These are phyloP conservation scores for Saprolegnia parasitica DNA, from an alignment of 352 stramenopile species.

Conservation along the genomic window DNA sequence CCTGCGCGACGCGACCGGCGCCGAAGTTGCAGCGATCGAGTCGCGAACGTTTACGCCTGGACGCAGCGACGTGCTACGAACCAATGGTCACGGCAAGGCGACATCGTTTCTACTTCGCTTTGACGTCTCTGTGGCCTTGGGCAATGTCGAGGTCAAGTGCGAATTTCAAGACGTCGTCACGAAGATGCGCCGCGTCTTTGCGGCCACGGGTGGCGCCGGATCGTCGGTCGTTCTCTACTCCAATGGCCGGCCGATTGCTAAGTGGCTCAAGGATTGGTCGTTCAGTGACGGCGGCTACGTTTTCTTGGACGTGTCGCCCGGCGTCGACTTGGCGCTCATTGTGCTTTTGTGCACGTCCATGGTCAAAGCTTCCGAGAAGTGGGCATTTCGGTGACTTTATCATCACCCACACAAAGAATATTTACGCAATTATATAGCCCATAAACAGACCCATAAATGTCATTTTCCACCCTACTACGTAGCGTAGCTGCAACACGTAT, in stretches of 20 bases:
- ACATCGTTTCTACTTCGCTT: background rate
- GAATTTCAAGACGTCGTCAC: background rate
- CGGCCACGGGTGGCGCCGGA: background rate
- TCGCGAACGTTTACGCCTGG: background rate
- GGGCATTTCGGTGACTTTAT: too few relatives aligned
- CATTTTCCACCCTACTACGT: too few relatives aligned
- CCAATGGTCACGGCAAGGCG: background rate
- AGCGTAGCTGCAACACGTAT: too few relatives aligned
- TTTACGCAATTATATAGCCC: too few relatives aligned
- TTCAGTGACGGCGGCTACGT: background rate
- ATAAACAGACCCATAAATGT: too few relatives aligned
- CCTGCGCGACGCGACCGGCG: background rate
- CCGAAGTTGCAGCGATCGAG: background rate
- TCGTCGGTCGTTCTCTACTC: background rate
- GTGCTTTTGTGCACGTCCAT: background rate
- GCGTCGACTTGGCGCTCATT: constrained; percentile 1
- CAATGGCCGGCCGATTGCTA: background rate
- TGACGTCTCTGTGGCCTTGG: background rate
- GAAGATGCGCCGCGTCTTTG: background rate
- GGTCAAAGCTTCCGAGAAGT: background rate
- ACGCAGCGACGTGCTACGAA: background rate
- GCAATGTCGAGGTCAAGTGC: background rate
- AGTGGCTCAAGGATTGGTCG: background rate
- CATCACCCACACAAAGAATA: too few relatives aligned
- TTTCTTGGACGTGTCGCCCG: background rate